Evolutionary conservation across 768 basidiomycete species (phyloP), one percentile per base, ranked within the genome.

Genomic region (Mycena pura): DNA sequence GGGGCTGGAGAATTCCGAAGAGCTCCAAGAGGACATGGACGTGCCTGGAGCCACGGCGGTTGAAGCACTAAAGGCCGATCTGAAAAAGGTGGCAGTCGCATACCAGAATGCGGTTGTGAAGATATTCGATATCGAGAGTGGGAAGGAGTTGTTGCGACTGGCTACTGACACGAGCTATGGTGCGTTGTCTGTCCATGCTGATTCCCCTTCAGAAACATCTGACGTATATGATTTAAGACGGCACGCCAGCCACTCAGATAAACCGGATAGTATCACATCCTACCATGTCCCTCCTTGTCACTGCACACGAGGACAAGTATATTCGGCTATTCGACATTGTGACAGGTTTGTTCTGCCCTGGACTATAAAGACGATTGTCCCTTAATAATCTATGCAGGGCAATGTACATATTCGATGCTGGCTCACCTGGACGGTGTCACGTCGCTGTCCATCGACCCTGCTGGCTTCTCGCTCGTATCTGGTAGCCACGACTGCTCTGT

Each of bases 361-460:
- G 15, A 27, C 27, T 40, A 25, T 46, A 24, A 31, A 38, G n/a
- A 46, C 14, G 1, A 19, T 22, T 5, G 45, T 47, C 52, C 52
- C 39, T 50, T 59, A 53, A 46, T 36, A 43, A 65, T 38, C 24
- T 60, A 19, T 53, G 21, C 69, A 92, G 91, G 91, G 27, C 87
- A 90, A 83, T 94, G 93, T 72, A 93, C 92, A 27, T 87, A 95
- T 73, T 91, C 93, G 44, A 93, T 96, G 82, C 78, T 90, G 17
- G 95, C 93, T 24, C 97, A 99, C 72, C 81, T 96, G 34, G 93
- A 96, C 65, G 90, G 92, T 3, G 91, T 98, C 32, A 97, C 96
- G 17, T 95, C 93, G 24, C 78, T 99, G 25, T 90, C 93, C 19
- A 88, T 98, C 63, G 93, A 96, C 65, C 86, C 91, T 0, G 84